A percentile compares a stretch with the other conserved stretches of the same genome.
phyloP scores from a whole-genome alignment of 2,329 filamentous ascomycete species.

The Pseudogymnoascus sp. region DNA sequence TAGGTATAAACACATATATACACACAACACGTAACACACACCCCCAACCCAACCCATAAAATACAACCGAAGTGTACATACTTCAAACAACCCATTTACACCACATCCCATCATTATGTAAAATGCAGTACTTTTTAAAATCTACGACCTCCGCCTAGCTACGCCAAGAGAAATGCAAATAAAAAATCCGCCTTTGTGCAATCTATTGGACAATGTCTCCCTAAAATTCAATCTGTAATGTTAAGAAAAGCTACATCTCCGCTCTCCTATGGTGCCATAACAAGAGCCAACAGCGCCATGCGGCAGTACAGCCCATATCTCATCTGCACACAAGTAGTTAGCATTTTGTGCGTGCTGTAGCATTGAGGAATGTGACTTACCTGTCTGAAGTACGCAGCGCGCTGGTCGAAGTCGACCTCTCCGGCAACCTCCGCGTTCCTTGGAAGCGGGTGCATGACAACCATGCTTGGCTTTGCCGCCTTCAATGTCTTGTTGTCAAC shows the following conservation, averaged over 20 bases:
- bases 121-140: conserved; percentile 8
- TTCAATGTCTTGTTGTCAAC: conserved; percentile 86
- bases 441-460: conserved; percentile 91
- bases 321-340: conserved; percentile 54
- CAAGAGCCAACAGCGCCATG: conserved; percentile 92
- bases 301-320: conserved; percentile 94
- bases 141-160: conserved; percentile 7
- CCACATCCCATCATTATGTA: conserved; percentile 8
- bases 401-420: conserved; percentile 95
- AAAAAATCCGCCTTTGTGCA: conserved; percentile 1
- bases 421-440: conserved; percentile 88
- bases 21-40: conserved; percentile 8
- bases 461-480: conserved; percentile 84
- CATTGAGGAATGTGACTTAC: conserved; percentile 47
- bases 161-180: conserved; percentile 6
- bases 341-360: conserved; percentile 5
- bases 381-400: conserved; percentile 98
- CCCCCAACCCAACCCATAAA: conserved; percentile 5
- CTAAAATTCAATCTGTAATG: neutral
- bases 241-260: neutral
- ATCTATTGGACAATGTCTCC: neutral
- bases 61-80: conserved; percentile 6
- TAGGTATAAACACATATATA: conserved; percentile 5
- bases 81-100: conserved; percentile 6
- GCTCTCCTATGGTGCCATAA: conserved; percentile 51